phyloP scores from a whole-genome alignment of 495 filamentous ascomycete genomes.

The Articulospora tetracladia region DNA sequence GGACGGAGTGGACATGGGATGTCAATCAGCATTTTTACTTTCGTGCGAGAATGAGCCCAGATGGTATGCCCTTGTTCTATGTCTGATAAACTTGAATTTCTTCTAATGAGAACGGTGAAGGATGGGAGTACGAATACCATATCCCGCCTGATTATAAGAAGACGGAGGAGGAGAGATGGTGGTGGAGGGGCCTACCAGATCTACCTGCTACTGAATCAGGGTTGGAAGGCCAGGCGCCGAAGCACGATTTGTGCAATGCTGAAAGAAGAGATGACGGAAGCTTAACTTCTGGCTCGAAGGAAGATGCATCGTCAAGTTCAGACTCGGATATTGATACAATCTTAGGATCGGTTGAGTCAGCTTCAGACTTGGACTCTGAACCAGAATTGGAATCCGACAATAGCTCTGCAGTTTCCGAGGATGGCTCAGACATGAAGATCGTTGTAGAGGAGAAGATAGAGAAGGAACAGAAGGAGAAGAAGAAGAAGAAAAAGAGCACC shows the following conservation, averaged over 20 bases:
- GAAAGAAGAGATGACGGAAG: too few species aligned
- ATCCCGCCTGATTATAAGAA: not conserved
- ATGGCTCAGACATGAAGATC: not conserved
- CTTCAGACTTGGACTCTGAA: not conserved
- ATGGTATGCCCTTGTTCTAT: not conserved
- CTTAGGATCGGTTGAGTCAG: not conserved
- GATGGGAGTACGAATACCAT: not conserved
- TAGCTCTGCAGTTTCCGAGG: not conserved
- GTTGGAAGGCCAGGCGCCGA: too few species aligned
- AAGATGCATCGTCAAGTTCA: too few species aligned
- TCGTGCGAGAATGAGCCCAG: not conserved
- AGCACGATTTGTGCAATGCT: too few species aligned
- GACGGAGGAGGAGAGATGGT: not conserved
- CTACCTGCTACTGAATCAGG: too few species aligned
- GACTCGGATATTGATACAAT: too few species aligned
- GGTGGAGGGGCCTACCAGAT: too few species aligned
- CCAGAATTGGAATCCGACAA: not conserved
- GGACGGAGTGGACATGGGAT: not conserved
- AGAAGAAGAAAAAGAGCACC: too few species aligned
- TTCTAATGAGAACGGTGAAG: not conserved
- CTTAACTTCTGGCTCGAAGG: too few species aligned
- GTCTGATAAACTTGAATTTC: not conserved
- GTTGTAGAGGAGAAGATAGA: not conserved
- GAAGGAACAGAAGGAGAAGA: too few species aligned
- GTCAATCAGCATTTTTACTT: not conserved